Evolutionary conservation across 139 green algal species (phyloP).

Genomic region (Chlorella ohadii): DNA sequence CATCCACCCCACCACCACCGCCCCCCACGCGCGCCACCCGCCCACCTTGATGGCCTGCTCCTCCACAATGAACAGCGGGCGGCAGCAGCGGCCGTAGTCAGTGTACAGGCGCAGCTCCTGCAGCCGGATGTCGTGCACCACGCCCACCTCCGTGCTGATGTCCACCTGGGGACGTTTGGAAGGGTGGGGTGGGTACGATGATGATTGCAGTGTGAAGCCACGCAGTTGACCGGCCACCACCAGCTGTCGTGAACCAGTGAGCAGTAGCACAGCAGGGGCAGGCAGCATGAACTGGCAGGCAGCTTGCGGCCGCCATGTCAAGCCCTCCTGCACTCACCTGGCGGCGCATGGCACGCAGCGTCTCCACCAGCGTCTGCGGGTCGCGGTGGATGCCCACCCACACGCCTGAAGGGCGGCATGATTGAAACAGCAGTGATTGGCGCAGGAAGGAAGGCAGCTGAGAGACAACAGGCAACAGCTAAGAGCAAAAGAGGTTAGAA

Average conservation of each 20-base stretch:
- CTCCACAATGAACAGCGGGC: constrained; percentile 96
- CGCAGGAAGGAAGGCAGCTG: neutral
- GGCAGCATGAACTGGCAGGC: too few species aligned
- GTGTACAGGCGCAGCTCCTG: constrained; percentile 91
- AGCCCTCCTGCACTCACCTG: constrained; percentile 22
- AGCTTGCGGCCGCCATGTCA: too few species aligned
- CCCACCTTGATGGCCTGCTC: constrained; percentile 58
- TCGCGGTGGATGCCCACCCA: constrained; percentile 92
- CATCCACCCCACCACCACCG: neutral
- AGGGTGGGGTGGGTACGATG: too few species aligned
- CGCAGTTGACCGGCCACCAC: too few species aligned
- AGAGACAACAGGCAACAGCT: too few species aligned
- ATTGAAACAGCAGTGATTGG: too few species aligned
- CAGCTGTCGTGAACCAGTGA: too few species aligned
- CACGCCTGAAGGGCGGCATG: constrained; percentile 36
- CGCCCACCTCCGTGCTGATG: constrained; percentile 80
- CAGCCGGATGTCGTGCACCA: constrained; percentile 89
- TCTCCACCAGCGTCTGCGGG: constrained; percentile 76
- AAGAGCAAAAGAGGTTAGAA: neutral
- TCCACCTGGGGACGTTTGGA: constrained; percentile 43
- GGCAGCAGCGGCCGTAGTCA: constrained; percentile 85
- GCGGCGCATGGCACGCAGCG: constrained; percentile 79
- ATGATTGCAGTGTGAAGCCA: too few species aligned
- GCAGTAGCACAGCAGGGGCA: too few species aligned
- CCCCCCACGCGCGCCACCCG: neutral